Percentiles rank a stretch among this genome's conserved stretches.
phyloP scores from a whole-genome alignment of 192 early-diverging fungal species.

The Dissophora globulifera region DNA sequence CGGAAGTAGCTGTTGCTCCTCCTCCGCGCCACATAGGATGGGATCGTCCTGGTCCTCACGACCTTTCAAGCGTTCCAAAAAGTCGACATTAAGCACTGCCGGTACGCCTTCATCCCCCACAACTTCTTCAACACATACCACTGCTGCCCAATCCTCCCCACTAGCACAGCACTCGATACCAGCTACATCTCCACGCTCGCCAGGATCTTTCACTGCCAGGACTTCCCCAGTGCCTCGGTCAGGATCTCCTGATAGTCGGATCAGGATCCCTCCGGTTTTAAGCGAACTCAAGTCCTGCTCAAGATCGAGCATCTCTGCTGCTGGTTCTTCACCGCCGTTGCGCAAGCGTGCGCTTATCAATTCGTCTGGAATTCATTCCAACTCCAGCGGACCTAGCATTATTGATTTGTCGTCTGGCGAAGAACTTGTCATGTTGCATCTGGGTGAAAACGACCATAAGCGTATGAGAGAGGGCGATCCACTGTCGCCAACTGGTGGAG shows the following conservation, averaged over 20 bases:
- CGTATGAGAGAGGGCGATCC: constrained; percentile 5
- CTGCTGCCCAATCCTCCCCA: no score
- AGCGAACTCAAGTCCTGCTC: neutral
- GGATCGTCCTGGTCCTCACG: neutral
- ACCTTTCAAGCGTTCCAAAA: constrained; percentile 14
- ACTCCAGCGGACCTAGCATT: constrained; percentile 29
- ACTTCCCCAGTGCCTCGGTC: neutral
- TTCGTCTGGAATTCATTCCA: neutral
- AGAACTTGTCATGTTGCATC: constrained; percentile 37
- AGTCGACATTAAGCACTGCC: neutral
- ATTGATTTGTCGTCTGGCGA: constrained; percentile 52
- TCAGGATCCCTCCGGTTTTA: neutral
- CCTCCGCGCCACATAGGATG: neutral
- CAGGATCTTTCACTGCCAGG: neutral
- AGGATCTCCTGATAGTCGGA: neutral
- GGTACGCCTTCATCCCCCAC: neutral
- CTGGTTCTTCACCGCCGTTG: no score
- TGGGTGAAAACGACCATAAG: constrained; percentile 44
- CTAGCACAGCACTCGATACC: no score
- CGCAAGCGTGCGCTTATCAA: neutral
- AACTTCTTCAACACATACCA: neutral
- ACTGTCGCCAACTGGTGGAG: neutral
- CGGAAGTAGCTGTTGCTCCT: neutral
- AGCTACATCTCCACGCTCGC: neutral
- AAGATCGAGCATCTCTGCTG: no score